A percentile compares a stretch with the other conserved stretches of the same genome.
These are phyloP conservation scores for Rhizophagus prolifer DNA, from an alignment of 192 early-diverging fungal species.

Conservation along the genomic window DNA sequence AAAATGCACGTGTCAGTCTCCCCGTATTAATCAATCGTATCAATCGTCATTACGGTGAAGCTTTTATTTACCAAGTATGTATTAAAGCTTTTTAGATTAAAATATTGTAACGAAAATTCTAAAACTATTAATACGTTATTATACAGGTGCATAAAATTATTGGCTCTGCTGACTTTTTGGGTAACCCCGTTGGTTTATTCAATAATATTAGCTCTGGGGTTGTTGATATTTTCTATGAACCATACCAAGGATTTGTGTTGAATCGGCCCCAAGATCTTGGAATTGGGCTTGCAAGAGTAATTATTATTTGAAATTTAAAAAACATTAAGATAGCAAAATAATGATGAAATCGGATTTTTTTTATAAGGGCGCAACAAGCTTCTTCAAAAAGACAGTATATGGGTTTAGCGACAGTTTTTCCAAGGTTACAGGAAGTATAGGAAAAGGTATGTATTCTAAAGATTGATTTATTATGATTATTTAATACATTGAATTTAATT, in stretches of 20 bases:
- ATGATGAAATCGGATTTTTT: background rate
- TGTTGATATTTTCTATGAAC: conserved; percentile 96
- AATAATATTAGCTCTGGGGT: conserved; percentile 94
- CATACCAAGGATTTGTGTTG: conserved; percentile 94
- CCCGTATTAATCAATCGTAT: conserved; percentile 77
- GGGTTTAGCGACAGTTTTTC: conserved; percentile 93
- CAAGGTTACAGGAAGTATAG: conserved; percentile 93
- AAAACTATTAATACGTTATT: conserved; percentile 18
- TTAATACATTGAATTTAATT: background rate
- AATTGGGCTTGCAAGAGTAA: conserved; percentile 83
- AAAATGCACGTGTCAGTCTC: conserved; percentile 83
- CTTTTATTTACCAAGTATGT: conserved; percentile 74
- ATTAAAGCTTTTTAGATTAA: background rate
- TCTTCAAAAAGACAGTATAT: conserved; percentile 93
- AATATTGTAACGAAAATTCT: background rate
- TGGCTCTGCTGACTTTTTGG: conserved; percentile 95
- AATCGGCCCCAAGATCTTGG: conserved; percentile 93
- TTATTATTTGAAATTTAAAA: conserved; percentile 39
- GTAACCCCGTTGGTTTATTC: conserved; percentile 97
- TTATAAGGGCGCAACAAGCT: conserved; percentile 63
- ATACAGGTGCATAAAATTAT: conserved; percentile 71
- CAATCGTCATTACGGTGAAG: conserved; percentile 84
- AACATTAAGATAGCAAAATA: background rate
- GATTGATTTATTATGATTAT: background rate
- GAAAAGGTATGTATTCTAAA: conserved; percentile 66